Percentiles rank a stretch among this genome's conserved stretches.
These are phyloP conservation scores for Xylaria sp. DNA, from an alignment of 2,329 filamentous ascomycete genomes.

Conservation along the genomic window DNA sequence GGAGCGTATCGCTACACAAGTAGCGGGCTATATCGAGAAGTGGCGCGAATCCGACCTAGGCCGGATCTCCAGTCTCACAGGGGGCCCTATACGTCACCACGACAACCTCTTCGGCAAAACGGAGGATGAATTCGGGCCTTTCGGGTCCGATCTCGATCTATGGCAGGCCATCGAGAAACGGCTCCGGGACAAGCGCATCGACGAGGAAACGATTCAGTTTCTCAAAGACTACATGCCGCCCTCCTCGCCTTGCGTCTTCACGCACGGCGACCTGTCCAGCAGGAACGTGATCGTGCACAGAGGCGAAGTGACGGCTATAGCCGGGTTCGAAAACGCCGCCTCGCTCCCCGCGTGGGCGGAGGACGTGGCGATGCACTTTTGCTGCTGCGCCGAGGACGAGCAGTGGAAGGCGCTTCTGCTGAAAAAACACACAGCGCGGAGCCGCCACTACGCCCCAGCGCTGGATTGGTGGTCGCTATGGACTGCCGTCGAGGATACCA, in stretches of 20 bases:
- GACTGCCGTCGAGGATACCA: conserved; percentile 35
- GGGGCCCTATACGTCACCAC: conserved; percentile 37
- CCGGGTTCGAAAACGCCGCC: conserved; percentile 44
- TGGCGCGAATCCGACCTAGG: conserved; percentile 40
- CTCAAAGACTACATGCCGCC: conserved; percentile 43
- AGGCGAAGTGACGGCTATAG: conserved; percentile 37
- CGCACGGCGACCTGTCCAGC: conserved; percentile 47
- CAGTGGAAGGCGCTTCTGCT: conserved; percentile 47
- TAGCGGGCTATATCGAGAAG: conserved; percentile 38
- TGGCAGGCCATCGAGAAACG: conserved; percentile 38
- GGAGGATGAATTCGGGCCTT: conserved; percentile 40
- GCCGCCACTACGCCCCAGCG: conserved; percentile 36
- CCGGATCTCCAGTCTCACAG: conserved; percentile 20
- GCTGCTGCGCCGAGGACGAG: conserved; percentile 45
- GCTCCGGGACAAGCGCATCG: conserved; percentile 26
- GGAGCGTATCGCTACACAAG: conserved; percentile 41
- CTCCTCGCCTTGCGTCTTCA: conserved; percentile 43
- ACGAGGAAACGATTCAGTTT: conserved; percentile 31
- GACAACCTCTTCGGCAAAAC: conserved; percentile 40
- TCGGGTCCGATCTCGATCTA: conserved; percentile 39
- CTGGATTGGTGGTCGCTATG: conserved; percentile 47
- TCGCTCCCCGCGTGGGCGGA: conserved; percentile 47
- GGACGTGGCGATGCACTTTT: conserved; percentile 43
- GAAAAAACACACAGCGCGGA: conserved; percentile 36
- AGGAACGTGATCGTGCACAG: conserved; percentile 40